phyloP scores from a whole-genome alignment of 2,329 filamentous ascomycete species.

The Zasmidium angulare region DNA sequence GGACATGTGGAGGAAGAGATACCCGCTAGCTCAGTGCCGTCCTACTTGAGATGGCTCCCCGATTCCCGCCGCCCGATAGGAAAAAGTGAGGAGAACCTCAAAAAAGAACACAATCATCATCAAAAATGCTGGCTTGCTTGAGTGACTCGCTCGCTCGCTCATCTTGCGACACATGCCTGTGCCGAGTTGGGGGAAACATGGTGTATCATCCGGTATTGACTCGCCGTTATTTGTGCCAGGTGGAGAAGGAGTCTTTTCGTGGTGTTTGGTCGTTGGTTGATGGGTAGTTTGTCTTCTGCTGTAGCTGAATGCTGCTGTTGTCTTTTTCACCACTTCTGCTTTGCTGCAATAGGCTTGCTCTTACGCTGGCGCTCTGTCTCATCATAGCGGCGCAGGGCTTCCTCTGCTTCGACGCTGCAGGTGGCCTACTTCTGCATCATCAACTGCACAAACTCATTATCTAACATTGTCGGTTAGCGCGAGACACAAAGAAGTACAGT shows the following conservation, averaged over 20 bases:
- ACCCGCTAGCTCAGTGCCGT: neutral
- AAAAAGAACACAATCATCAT: neutral
- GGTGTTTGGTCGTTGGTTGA: neutral
- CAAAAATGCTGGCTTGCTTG: neutral
- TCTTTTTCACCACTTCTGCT: neutral
- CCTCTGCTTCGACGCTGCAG: neutral
- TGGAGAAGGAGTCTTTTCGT: neutral
- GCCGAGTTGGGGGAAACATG: neutral
- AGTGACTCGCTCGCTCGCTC: neutral
- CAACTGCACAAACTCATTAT: slow-evolving; percentile 58
- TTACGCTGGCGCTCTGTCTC: neutral
- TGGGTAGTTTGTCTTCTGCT: too few species aligned
- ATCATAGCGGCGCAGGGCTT: neutral
- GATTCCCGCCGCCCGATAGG: neutral
- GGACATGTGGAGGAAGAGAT: neutral
- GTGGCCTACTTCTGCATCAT: slow-evolving; percentile 57
- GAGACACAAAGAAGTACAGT: neutral
- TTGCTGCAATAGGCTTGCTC: neutral
- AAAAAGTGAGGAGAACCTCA: neutral
- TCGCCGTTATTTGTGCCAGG: neutral
- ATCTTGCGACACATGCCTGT: neutral
- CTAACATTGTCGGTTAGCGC: slow-evolving; percentile 31
- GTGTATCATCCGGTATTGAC: neutral
- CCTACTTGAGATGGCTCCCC: neutral
- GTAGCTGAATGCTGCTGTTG: neutral